phyloP scores from a whole-genome alignment of 2,329 filamentous ascomycete genomes.

The Pestalotiopsis sp. region DNA sequence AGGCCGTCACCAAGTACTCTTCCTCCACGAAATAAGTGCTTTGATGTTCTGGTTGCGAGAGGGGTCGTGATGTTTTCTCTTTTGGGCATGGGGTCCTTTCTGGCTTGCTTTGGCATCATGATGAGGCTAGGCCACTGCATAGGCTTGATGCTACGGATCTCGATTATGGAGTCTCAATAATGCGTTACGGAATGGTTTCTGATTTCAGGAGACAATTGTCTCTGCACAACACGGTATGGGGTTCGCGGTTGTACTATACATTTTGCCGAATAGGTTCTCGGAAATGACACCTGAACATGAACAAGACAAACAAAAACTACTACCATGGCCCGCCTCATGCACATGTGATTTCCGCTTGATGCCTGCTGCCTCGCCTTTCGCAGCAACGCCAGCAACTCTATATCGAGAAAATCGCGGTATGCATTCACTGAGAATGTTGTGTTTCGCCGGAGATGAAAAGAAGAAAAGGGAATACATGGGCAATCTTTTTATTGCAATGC shows the following conservation, averaged over 20 bases:
- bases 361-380: background rate
- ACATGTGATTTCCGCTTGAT: background rate
- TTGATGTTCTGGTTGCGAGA: slow-evolving; percentile 40
- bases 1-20: slow-evolving; percentile 99
- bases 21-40: slow-evolving; percentile 92
- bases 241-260: slow-evolving; percentile 76
- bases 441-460: no score
- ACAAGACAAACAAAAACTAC: slow-evolving; percentile 26
- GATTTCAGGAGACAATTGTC: slow-evolving; percentile 68
- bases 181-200: slow-evolving; percentile 73
- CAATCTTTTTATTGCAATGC: no score
- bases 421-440: no score
- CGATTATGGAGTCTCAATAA: slow-evolving; percentile 61
- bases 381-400: no score
- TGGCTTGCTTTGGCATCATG: slow-evolving; percentile 56
- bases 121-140: slow-evolving; percentile 48
- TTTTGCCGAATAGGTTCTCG: slow-evolving; percentile 64
- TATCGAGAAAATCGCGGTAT: no score
- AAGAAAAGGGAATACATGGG: no score
- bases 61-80: slow-evolving; percentile 61
- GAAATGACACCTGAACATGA: slow-evolving; percentile 67
- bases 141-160: slow-evolving; percentile 15
- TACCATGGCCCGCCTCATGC: background rate
- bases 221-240: slow-evolving; percentile 67
- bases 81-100: slow-evolving; percentile 48